Percentiles rank a stretch among this genome's conserved stretches.
Evolutionary conservation across 129 eudicot genomes (phyloP).

Genomic region (Flaveria ramosissima): DNA sequence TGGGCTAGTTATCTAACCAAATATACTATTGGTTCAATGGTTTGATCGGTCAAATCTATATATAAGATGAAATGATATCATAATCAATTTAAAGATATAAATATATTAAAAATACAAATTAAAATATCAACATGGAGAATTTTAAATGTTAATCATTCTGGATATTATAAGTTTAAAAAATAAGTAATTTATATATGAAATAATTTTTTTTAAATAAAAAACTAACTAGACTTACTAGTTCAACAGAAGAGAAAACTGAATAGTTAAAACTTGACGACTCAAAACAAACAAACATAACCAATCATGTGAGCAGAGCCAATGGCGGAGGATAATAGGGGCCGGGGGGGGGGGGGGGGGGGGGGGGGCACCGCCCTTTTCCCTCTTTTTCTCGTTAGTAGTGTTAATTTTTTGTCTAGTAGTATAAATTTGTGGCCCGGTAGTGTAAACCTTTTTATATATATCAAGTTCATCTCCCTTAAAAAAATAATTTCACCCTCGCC

Average conservation of each 20-base stretch:
- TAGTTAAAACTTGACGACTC: background rate
- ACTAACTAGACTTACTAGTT: too few species aligned
- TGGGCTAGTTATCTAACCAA: background rate
- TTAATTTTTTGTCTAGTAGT: too few species aligned
- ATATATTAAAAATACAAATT: background rate
- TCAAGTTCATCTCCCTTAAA: too few species aligned
- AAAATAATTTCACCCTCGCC: too few species aligned
- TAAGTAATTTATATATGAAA: background rate
- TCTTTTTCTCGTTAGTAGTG: too few species aligned
- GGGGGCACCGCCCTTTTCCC: too few species aligned
- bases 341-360: too few species aligned
- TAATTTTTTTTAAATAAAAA: too few species aligned
- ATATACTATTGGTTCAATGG: background rate
- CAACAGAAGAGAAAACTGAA: background rate
- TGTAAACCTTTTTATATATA: too few species aligned
- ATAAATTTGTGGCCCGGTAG: too few species aligned
- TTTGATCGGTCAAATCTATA: background rate
- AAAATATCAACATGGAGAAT: too few species aligned
- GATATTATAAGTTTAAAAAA: background rate
- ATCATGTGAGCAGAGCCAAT: background rate
- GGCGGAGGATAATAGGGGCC: too few species aligned
- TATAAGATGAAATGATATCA: background rate
- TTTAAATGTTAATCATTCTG: background rate
- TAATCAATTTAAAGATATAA: background rate
- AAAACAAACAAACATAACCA: background rate